Evolutionary conservation across 2,329 filamentous ascomycete species (phyloP).

Genomic region (Fusarium sp.): DNA sequence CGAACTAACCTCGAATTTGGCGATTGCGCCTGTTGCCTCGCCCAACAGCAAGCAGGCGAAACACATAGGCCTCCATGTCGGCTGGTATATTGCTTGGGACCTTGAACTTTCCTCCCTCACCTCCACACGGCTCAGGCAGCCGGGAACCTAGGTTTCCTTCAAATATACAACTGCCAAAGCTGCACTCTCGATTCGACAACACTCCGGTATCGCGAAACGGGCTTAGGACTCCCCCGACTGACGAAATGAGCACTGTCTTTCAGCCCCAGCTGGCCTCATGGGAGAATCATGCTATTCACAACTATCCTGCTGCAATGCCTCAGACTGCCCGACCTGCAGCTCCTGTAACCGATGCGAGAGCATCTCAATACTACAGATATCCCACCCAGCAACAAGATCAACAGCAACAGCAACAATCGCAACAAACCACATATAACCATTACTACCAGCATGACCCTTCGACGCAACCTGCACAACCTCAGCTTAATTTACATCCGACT

Average conservation of each 20-base stretch:
- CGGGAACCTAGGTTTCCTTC: constrained; percentile 28
- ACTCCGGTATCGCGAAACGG: constrained; percentile 46
- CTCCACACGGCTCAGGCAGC: constrained; percentile 29
- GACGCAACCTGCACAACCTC: constrained; percentile 3
- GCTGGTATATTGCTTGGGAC: constrained; percentile 36
- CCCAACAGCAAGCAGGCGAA: not conserved
- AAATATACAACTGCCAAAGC: constrained; percentile 37
- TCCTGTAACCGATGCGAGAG: constrained; percentile 47
- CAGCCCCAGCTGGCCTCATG: constrained; percentile 59
- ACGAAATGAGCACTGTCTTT: constrained; percentile 64
- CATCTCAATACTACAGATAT: constrained; percentile 46
- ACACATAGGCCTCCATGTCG: constrained; percentile 41
- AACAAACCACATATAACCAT: constrained; percentile 17
- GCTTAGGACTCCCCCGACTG: constrained; percentile 60
- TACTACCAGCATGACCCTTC: constrained; percentile 26
- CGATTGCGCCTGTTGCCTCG: constrained; percentile 2
- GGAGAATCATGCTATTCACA: constrained; percentile 55
- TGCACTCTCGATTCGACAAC: constrained; percentile 31
- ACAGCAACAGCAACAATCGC: constrained; percentile 14
- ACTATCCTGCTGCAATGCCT: constrained; percentile 49
- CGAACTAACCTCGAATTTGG: not conserved
- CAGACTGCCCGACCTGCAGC: constrained; percentile 48
- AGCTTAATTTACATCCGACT: constrained; percentile 21
- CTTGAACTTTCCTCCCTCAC: constrained; percentile 38
- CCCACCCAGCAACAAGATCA: constrained; percentile 38